These are phyloP conservation scores for Rhizophora mangle DNA, from an alignment of 345 rosid genomes.

Conservation along the genomic window DNA sequence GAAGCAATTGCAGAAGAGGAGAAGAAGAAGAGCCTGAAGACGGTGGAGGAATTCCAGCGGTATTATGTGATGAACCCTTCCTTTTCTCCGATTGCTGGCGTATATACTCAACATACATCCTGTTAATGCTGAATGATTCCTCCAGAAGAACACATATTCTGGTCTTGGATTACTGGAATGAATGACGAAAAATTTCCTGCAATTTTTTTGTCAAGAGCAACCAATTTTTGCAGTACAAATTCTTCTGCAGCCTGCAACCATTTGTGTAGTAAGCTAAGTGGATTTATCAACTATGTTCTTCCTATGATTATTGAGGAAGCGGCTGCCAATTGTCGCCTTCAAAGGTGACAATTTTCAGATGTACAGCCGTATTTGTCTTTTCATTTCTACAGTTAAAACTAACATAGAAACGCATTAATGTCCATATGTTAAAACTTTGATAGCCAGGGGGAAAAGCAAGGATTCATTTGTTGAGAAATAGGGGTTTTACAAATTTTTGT, in stretches of 20 bases:
- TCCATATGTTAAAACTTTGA: slow-evolving; percentile 45
- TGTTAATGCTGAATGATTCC: slow-evolving; percentile 1
- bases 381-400: slow-evolving; percentile 22
- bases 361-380: slow-evolving; percentile 35
- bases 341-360: slow-evolving; percentile 21
- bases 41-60: slow-evolving; percentile 40
- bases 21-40: slow-evolving; percentile 39
- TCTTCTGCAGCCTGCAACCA: background rate
- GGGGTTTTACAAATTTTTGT: slow-evolving; percentile 10
- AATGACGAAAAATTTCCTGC: background rate
- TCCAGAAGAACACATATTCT: background rate
- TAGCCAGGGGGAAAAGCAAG: slow-evolving; percentile 35
- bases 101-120: slow-evolving; percentile 30
- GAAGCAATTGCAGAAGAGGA: slow-evolving; percentile 50
- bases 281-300: no score
- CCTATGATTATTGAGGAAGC: background rate
- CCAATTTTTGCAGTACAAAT: background rate
- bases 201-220: background rate
- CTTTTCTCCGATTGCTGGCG: slow-evolving; percentile 81
- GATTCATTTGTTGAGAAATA: slow-evolving; percentile 26
- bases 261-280: background rate
- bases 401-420: slow-evolving; percentile 45
- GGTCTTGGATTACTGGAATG: background rate
- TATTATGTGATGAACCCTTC: slow-evolving; percentile 74
- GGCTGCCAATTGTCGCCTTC: slow-evolving; percentile 12